phyloP scores from a whole-genome alignment of 2,329 filamentous ascomycete species.

The Corinectria fuckeliana region DNA sequence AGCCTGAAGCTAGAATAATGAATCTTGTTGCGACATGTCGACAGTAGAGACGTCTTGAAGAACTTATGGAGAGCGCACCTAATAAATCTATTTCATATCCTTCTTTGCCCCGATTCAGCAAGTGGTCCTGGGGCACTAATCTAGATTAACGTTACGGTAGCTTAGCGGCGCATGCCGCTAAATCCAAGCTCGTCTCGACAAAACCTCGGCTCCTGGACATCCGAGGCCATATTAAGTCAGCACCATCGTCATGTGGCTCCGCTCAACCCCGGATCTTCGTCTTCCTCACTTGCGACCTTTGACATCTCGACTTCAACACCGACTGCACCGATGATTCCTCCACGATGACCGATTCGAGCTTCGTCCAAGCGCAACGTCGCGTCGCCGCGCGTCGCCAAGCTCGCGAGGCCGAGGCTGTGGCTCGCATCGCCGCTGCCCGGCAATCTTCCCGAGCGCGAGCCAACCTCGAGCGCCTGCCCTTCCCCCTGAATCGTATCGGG shows the following conservation, averaged over 20 bases:
- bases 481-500: conserved; percentile 67
- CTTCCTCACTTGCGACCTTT: conserved; percentile 20
- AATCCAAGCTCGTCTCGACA: conserved; percentile 12
- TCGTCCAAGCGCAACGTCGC: conserved; percentile 88
- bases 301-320: conserved; percentile 11
- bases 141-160: too few species aligned
- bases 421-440: conserved; percentile 57
- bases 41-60: not conserved
- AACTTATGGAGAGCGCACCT: not conserved
- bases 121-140: not conserved
- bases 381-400: conserved; percentile 80
- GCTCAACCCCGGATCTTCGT: conserved; percentile 28
- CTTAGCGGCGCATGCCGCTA: not conserved
- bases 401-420: conserved; percentile 71
- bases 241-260: conserved; percentile 34
- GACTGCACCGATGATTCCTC: conserved; percentile 40
- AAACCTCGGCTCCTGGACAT: conserved; percentile 32
- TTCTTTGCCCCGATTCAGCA: not conserved
- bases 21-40: not conserved
- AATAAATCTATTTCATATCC: not conserved
- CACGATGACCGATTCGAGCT: conserved; percentile 66
- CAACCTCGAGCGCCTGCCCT: conserved; percentile 64
- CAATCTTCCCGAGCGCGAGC: conserved; percentile 61
- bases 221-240: conserved; percentile 21
- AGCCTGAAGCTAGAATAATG: not conserved